These are phyloP conservation scores for Leishmania guyanensis DNA, from an alignment of 208 protist genomes.

Conservation along the genomic window DNA sequence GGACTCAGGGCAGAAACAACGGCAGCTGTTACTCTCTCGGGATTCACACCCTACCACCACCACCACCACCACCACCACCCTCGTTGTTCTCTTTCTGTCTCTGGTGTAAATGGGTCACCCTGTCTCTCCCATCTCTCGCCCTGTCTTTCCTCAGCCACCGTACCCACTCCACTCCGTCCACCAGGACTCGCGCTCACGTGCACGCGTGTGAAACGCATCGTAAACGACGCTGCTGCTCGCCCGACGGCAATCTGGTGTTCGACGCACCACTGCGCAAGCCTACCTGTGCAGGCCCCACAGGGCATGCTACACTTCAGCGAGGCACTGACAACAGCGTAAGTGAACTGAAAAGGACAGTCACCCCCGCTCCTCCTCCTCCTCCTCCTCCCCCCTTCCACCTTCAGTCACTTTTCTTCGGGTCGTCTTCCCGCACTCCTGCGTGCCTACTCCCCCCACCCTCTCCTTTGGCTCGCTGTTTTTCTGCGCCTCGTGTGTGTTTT, in stretches of 20 bases:
- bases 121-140: background rate
- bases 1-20: background rate
- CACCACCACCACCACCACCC: background rate
- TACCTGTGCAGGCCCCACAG: background rate
- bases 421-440: background rate
- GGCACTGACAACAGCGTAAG: background rate
- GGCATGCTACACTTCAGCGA: background rate
- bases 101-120: background rate
- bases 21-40: constrained; percentile 8
- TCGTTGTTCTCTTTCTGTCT: background rate
- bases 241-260: background rate
- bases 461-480: background rate
- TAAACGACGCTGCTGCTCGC: background rate
- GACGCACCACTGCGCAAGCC: background rate
- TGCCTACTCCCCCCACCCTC: background rate
- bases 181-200: too few species aligned
- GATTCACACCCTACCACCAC: background rate
- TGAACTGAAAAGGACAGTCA: too few species aligned
- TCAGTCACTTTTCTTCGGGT: background rate
- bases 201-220: background rate
- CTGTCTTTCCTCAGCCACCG: background rate
- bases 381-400: background rate
- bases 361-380: constrained; percentile 1
- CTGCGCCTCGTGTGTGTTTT: background rate
- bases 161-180: background rate